Evolutionary conservation across 441 rosid genomes (phyloP).

Genomic region (Daphne laureola): DNA sequence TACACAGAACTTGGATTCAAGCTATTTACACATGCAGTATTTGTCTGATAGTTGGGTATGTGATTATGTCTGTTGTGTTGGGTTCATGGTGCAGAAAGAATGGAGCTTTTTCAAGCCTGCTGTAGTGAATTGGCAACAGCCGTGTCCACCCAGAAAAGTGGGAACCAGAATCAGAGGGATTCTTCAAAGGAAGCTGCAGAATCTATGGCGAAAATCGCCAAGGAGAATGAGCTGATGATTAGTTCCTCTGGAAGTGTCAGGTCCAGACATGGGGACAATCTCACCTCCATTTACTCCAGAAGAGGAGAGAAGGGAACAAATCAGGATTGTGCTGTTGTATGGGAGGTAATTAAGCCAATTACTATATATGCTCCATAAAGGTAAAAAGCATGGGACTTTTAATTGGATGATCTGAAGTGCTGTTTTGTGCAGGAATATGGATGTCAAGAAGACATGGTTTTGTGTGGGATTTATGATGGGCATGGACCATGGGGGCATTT

Average conservation of each 20-base stretch:
- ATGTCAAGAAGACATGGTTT: conserved; percentile 76
- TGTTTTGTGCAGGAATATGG: conserved; percentile 59
- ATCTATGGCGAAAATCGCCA: conserved; percentile 56
- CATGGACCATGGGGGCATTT: conserved; percentile 95
- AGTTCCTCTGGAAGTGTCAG: conserved; percentile 53
- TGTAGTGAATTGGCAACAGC: conserved; percentile 52
- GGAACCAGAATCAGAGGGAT: conserved; percentile 19
- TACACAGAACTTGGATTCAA: neutral
- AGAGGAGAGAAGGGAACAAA: conserved; percentile 80
- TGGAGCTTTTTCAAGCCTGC: conserved; percentile 49
- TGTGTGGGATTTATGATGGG: conserved; percentile 88
- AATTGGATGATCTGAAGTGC: too few species aligned
- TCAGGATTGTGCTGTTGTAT: conserved; percentile 69
- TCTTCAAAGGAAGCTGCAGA: conserved; percentile 57
- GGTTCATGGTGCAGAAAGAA: neutral
- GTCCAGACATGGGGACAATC: conserved; percentile 34
- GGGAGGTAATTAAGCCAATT: conserved; percentile 66
- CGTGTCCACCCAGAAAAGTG: conserved; percentile 52
- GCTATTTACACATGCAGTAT: neutral
- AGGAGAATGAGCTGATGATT: conserved; percentile 47
- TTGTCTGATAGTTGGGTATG: neutral
- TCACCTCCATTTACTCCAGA: conserved; percentile 62
- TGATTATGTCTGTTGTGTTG: neutral
- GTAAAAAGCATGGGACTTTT: neutral
- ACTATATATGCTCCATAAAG: too few species aligned